A percentile compares a stretch with the other conserved stretches of the same genome.
Evolutionary conservation across 108 stramenopile genomes (phyloP).

Genomic region (Nitzschia sp.): DNA sequence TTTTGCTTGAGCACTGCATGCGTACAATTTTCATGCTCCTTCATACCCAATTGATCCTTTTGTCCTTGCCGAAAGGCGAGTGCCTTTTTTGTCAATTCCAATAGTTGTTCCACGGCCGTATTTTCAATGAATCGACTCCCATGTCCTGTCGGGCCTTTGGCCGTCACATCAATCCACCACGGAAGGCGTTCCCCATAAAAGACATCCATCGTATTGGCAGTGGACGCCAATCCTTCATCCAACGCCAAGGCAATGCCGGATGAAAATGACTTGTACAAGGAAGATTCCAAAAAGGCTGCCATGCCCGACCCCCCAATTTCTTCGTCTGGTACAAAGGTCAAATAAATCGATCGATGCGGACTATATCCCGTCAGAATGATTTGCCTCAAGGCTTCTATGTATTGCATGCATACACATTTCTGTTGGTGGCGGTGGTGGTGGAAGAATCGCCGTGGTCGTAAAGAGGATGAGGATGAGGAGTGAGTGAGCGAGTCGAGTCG

Average conservation of each 20-base stretch:
- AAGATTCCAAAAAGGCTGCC: constrained; percentile 73
- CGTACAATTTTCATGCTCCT: constrained; percentile 67
- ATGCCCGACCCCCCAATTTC: constrained; percentile 90
- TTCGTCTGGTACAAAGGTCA: constrained; percentile 77
- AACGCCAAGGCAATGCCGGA: constrained; percentile 80
- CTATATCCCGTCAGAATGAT: constrained; percentile 15
- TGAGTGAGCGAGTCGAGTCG: too few species aligned
- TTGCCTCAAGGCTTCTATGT: constrained; percentile 81
- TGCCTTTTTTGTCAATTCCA: constrained; percentile 84
- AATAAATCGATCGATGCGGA: constrained; percentile 60
- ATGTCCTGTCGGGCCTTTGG: constrained; percentile 92
- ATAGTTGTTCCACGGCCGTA: constrained; percentile 93
- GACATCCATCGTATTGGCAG: constrained; percentile 79
- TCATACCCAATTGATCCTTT: constrained; percentile 61
- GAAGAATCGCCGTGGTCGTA: too few species aligned
- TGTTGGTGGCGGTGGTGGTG: too few species aligned
- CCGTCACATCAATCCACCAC: constrained; percentile 76
- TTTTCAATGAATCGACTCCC: constrained; percentile 93
- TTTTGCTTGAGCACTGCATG: constrained; percentile 59
- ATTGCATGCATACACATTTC: constrained; percentile 96
- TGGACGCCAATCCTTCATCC: constrained; percentile 87
- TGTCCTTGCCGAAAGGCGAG: constrained; percentile 87
- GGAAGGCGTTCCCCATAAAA: constrained; percentile 96
- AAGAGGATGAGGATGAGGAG: too few species aligned
- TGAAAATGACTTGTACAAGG: constrained; percentile 48